Evolutionary conservation across 495 filamentous ascomycete species (phyloP), one percentile per base, ranked within the genome.

Genomic region (Aspergillus kassunensis): DNA sequence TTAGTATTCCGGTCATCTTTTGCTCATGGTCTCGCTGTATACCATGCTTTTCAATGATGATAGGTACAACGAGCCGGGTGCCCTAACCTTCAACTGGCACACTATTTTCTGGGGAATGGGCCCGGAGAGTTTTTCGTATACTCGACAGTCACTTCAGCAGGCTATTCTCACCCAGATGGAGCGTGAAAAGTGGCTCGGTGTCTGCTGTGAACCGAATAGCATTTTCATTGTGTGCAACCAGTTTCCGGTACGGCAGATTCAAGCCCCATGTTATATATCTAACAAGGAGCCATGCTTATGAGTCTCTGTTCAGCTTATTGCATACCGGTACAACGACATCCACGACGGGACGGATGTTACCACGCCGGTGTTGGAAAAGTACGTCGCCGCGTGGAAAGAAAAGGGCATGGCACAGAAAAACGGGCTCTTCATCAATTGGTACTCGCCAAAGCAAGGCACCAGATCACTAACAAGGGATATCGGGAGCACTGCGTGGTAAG

Each of bases 1-100:
- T 4, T 9, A 27, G 24, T 49, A 51, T 24, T 63, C 57, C n/a
- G 68, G 69, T 3, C 68, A 72, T 55, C 45, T 70, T 8, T 55
- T 71, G 15, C 45, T 69, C 29, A 72, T 72, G 68, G 53, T 57
- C 1, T 59, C 56, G 10, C 51, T 71, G 4, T 71, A 67, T 52
- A 59, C 64, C 9, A 72, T 70, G 68, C 49, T 72, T 5, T 72
- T 72, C 35, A 55, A 72, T 44, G 61, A 70, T 21, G 66, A 70
- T 45, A 49, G 53, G 18, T 70, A 62, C 30, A 65, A 71, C 27
- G 33, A 57, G 25, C 46, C 42, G 8, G 59, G 45, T 13, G 58
- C 59, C 16, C 44, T 70, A 27, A 48, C 46, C 1, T 71, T 71
- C 53, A 9, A 57, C 24, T 68, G 63, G 65, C 46, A 69, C 21